Percentiles rank a stretch among this genome's conserved stretches.
phyloP scores from a whole-genome alignment of 2,329 filamentous ascomycete species.

The Hypoxylon sp. region DNA sequence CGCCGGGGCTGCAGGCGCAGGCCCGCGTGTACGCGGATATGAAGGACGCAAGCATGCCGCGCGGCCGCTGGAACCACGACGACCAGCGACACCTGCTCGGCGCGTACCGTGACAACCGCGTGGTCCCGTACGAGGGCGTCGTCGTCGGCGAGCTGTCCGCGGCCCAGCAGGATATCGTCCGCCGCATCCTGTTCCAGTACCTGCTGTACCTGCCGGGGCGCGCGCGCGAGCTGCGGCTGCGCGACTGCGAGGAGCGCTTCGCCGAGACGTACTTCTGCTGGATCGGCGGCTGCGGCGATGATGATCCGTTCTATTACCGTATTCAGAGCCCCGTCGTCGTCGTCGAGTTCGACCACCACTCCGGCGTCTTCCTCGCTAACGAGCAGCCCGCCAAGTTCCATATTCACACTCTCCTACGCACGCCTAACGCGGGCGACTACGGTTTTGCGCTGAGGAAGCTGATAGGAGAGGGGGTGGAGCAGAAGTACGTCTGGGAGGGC shows the following conservation, averaged over 20 bases:
- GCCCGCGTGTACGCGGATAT: slow-evolving; percentile 68
- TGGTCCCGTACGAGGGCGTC: slow-evolving; percentile 78
- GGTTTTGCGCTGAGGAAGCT: slow-evolving; percentile 61
- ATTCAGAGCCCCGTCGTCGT: slow-evolving; percentile 79
- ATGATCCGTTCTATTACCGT: slow-evolving; percentile 79
- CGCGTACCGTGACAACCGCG: slow-evolving; percentile 78
- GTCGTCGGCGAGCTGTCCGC: slow-evolving; percentile 57
- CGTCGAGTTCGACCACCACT: slow-evolving; percentile 82
- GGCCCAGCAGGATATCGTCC: slow-evolving; percentile 62
- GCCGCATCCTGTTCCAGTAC: slow-evolving; percentile 68
- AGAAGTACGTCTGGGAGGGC: slow-evolving; percentile 54
- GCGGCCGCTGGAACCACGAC: slow-evolving; percentile 78
- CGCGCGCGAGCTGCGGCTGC: slow-evolving; percentile 63
- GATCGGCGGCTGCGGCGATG: slow-evolving; percentile 73
- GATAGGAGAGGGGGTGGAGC: slow-evolving; percentile 45
- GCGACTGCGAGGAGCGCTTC: slow-evolving; percentile 62
- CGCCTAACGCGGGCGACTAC: slow-evolving; percentile 80
- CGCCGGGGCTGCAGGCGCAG: slow-evolving; percentile 51
- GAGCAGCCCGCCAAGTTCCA: slow-evolving; percentile 78
- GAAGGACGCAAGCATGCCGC: slow-evolving; percentile 70
- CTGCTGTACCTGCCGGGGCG: slow-evolving; percentile 70
- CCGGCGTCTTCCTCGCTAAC: slow-evolving; percentile 79
- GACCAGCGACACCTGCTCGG: slow-evolving; percentile 82
- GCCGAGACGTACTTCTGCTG: slow-evolving; percentile 81
- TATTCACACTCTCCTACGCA: slow-evolving; percentile 76